A percentile compares a stretch with the other conserved stretches of the same genome.
These are phyloP conservation scores for Phytophthora agathidicida DNA, from an alignment of 352 stramenopile species.

Conservation along the genomic window DNA sequence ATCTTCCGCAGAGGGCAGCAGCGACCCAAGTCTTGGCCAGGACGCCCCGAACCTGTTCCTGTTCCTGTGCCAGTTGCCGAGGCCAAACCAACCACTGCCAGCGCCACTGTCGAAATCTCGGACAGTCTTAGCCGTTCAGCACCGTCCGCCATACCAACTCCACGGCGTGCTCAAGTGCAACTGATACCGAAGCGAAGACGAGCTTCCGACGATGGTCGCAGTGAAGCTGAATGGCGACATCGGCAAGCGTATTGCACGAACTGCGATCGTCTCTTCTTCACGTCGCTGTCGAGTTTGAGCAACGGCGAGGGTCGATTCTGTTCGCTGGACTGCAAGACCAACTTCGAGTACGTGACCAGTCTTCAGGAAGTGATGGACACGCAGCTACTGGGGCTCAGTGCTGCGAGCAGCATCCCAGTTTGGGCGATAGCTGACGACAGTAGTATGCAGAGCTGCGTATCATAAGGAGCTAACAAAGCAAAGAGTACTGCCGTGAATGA, in stretches of 20 bases:
- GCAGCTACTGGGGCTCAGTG: conserved; percentile 11
- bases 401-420: not conserved
- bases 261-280: conserved; percentile 30
- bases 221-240: conserved; percentile 10
- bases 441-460: no score
- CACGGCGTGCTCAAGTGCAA: not conserved
- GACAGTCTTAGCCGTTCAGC: not conserved
- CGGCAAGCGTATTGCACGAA: conserved; percentile 21
- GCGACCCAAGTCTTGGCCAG: conserved; percentile 25
- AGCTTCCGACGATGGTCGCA: not conserved
- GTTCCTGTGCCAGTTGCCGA: not conserved
- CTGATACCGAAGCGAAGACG: not conserved
- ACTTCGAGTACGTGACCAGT: conserved; percentile 29
- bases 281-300: conserved; percentile 15
- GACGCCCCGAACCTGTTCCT: not conserved
- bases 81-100: no score
- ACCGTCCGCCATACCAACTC: not conserved
- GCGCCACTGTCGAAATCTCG: conserved; percentile 16
- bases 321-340: conserved; percentile 56
- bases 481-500: no score
- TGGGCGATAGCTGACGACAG: no score
- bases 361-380: conserved; percentile 26
- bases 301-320: conserved; percentile 27
- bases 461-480: no score
- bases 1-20: conserved; percentile 3